Evolutionary conservation across 352 stramenopile species (phyloP).

Genomic region (Phytophthora megakarya): DNA sequence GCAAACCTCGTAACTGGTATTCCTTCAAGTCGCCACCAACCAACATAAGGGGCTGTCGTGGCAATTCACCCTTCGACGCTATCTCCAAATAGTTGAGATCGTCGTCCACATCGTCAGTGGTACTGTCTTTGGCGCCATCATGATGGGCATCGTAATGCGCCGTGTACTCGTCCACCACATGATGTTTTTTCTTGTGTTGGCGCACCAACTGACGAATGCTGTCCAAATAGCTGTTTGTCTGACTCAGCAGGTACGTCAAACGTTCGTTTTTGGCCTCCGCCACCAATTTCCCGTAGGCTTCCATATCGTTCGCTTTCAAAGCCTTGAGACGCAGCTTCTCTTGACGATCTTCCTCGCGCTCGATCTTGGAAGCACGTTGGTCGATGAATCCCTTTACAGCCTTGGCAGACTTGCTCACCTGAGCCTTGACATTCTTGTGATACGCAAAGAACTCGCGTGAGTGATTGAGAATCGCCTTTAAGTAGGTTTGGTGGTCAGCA

Average conservation of each 20-base stretch:
- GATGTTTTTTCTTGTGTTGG: slow-evolving; percentile 87
- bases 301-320: slow-evolving; percentile 96
- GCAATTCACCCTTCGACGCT: slow-evolving; percentile 81
- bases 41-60: slow-evolving; percentile 95
- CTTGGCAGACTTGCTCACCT: slow-evolving; percentile 71
- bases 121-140: slow-evolving; percentile 29
- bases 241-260: slow-evolving; percentile 95
- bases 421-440: slow-evolving; percentile 84
- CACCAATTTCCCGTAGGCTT: slow-evolving; percentile 96
- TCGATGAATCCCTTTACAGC: slow-evolving; percentile 80
- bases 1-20: slow-evolving; percentile 98
- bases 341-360: slow-evolving; percentile 87
- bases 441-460: slow-evolving; percentile 87
- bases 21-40: slow-evolving; percentile 96
- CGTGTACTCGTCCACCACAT: slow-evolving; percentile 59
- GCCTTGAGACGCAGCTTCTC: slow-evolving; percentile 90
- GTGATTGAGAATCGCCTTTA: slow-evolving; percentile 84
- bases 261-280: slow-evolving; percentile 98
- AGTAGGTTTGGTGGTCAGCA: slow-evolving; percentile 76
- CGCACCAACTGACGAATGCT: slow-evolving; percentile 94
- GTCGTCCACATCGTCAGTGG: slow-evolving; percentile 57
- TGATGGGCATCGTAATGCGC: slow-evolving; percentile 43
- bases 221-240: slow-evolving; percentile 96
- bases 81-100: slow-evolving; percentile 88
- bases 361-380: slow-evolving; percentile 72